Evolutionary conservation across 2,329 filamentous ascomycete genomes (phyloP).

Genomic region (Aspergillus amoenus): DNA sequence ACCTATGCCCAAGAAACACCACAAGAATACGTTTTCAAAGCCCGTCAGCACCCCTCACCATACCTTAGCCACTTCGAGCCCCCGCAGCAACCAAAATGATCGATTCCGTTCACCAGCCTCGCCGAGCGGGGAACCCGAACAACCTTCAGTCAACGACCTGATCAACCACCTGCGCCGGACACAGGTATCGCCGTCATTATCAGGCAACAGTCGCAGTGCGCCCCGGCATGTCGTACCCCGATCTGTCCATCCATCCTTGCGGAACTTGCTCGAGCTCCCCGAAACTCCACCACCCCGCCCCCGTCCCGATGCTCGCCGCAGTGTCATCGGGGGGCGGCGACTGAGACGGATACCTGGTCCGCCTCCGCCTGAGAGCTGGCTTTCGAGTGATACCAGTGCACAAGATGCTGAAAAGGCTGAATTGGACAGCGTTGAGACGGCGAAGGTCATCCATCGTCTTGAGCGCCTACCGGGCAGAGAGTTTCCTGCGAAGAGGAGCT

Average conservation of each 20-base stretch:
- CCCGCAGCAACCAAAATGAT: slow-evolving; percentile 27
- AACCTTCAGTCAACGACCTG: slow-evolving; percentile 47
- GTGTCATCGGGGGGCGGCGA: slow-evolving; percentile 33
- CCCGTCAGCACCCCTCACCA: slow-evolving; percentile 42
- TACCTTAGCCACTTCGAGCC: slow-evolving; percentile 33
- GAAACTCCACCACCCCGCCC: slow-evolving; percentile 44
- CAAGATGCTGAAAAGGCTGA: slow-evolving; percentile 8
- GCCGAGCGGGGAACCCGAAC: slow-evolving; percentile 18
- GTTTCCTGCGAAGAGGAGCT: slow-evolving; percentile 40
- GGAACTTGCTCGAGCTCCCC: slow-evolving; percentile 46
- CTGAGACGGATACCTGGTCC: slow-evolving; percentile 44
- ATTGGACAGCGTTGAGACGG: slow-evolving; percentile 17
- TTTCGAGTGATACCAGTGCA: slow-evolving; percentile 24
- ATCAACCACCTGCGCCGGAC: slow-evolving; percentile 48
- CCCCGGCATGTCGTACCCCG: slow-evolving; percentile 26
- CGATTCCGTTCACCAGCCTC: slow-evolving; percentile 21
- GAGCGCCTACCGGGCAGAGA: slow-evolving; percentile 40
- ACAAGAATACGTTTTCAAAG: slow-evolving; percentile 38
- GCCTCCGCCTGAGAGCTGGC: slow-evolving; percentile 48
- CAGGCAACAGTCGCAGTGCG: slow-evolving; percentile 18
- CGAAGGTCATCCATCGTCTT: slow-evolving; percentile 31
- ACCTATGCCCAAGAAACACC: slow-evolving; percentile 51
- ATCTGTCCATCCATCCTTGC: slow-evolving; percentile 47
- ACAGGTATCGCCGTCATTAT: slow-evolving; percentile 29
- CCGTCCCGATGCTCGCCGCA: slow-evolving; percentile 32